Conservation (phyloP, 2,329 filamentous ascomycete species). For the Penicillium decumbens region DNA sequence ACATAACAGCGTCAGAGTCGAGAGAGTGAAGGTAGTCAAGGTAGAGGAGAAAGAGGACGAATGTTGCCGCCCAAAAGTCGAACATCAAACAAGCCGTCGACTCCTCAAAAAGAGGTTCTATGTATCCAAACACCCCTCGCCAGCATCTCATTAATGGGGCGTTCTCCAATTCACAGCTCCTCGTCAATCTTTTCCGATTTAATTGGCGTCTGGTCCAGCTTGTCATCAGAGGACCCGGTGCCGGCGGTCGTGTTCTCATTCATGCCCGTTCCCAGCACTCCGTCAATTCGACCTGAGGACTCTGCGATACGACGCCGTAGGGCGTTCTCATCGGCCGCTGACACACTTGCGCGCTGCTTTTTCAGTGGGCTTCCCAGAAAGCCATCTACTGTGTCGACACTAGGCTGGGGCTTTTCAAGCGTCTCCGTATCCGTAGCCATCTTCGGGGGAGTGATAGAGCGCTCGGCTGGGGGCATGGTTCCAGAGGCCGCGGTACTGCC, state of each 20-base stretch:
- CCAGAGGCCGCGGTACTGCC: slow-evolving; percentile 38
- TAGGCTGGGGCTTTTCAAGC: slow-evolving; percentile 22
- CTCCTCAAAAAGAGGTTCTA: slow-evolving; percentile 3
- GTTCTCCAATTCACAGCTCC: slow-evolving; percentile 24
- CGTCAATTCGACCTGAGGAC: slow-evolving; percentile 38
- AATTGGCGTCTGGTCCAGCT: slow-evolving; percentile 12
- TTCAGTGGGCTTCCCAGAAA: slow-evolving; percentile 47
- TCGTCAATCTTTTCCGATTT: slow-evolving; percentile 24
- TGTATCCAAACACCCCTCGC: slow-evolving; percentile 2
- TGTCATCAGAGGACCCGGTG: slow-evolving; percentile 18
- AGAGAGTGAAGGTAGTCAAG: slow-evolving; percentile 8
- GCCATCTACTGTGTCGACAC: slow-evolving; percentile 27
- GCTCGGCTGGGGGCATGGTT: slow-evolving; percentile 34
- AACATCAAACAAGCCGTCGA: background rate
- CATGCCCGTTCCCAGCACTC: slow-evolving; percentile 27
- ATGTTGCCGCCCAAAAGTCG: background rate
- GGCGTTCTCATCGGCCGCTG: slow-evolving; percentile 39
- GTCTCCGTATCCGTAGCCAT: slow-evolving; percentile 15
- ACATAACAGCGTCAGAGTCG: slow-evolving; percentile 24
- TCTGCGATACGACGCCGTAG: slow-evolving; percentile 40
- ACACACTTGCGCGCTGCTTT: slow-evolving; percentile 45
- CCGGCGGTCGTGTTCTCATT: slow-evolving; percentile 13
- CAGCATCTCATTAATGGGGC: background rate
- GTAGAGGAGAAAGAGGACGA: background rate
- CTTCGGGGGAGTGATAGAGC: slow-evolving; percentile 37